These are phyloP conservation scores for Nosema bombycis DNA, from an alignment of 371 early-diverging fungal species.

Conservation along the genomic window DNA sequence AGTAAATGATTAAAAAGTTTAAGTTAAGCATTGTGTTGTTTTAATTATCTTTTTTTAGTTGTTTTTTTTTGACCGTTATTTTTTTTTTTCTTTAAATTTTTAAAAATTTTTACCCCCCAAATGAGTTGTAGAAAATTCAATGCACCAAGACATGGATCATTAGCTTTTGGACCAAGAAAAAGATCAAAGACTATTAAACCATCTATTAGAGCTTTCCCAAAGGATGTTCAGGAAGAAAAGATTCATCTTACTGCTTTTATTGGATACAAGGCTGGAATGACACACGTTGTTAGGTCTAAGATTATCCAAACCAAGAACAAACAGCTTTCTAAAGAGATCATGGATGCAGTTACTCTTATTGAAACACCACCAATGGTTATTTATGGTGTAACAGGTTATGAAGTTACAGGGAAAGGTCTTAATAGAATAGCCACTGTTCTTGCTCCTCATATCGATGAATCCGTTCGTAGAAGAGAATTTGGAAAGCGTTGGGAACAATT, in stretches of 20 bases:
- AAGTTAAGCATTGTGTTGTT: background rate
- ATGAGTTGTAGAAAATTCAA: slow-evolving; percentile 68
- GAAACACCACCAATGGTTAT: slow-evolving; percentile 94
- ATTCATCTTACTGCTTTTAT: slow-evolving; percentile 96
- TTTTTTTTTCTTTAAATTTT: background rate
- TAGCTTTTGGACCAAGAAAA: slow-evolving; percentile 96
- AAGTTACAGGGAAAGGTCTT: slow-evolving; percentile 91
- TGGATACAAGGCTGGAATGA: slow-evolving; percentile 99
- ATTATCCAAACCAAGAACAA: slow-evolving; percentile 69
- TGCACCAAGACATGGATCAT: slow-evolving; percentile 90
- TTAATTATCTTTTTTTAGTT: background rate
- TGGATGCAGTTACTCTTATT: slow-evolving; percentile 95
- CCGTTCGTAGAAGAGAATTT: slow-evolving; percentile 94
- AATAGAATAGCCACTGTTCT: slow-evolving; percentile 91
- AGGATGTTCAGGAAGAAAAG: slow-evolving; percentile 85
- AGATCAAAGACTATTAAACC: slow-evolving; percentile 85
- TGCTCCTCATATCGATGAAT: slow-evolving; percentile 94
- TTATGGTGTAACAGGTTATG: slow-evolving; percentile 98
- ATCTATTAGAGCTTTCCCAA: slow-evolving; percentile 92
- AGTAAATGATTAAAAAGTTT: slow-evolving; percentile 20
- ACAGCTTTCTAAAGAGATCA: slow-evolving; percentile 73
- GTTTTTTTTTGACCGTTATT: background rate
- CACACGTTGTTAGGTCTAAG: slow-evolving; percentile 94
- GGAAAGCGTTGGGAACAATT: slow-evolving; percentile 93
- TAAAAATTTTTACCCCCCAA: slow-evolving; percentile 30